Base-by-base conservation (phyloP, 1,284 basidiomycete genomes). In the Omphalotus olearius region DNA sequence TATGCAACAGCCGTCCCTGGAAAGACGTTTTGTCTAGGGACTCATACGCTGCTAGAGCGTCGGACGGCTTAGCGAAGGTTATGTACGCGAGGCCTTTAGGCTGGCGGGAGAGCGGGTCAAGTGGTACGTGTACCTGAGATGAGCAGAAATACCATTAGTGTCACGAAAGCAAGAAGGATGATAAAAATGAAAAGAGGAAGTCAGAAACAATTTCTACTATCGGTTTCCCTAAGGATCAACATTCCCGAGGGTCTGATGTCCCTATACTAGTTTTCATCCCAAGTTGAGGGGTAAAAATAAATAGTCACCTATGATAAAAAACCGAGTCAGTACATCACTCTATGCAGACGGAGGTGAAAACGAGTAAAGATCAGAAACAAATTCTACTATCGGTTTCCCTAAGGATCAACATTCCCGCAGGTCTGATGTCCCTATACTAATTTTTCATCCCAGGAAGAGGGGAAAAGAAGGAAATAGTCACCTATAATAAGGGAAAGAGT, bases 1-100 rank as follows among this genome's bases (percentile, higher is more conserved):
- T 85, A 63, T 99, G 96, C 1, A 99, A 65, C 3, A 98, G 67
- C 14, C 96, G 85, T 3, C 96, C 96, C 70, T 97, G 93, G 68
- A 98, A 96, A 0, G 91, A 88, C 43, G 78, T 85, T 57, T 85
- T 88, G 65, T 99, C 95, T 28, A 97, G 77, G 0, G 75, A 75
- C 53, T 86, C 77, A 58, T 85, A 93, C 0, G 95, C 96, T 0
- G 76, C 69, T 0, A 94, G 63, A 0, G 96, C 95, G 43, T 82
- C 74, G 1, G 78, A 64, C 0, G 91, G 70, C 6, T 82, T 72
- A 2, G 68, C 67, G 62, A 90, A 99, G 1, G 84, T 83, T 17
- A 98, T 79, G 59, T 94, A 99, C 0, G 88, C 93, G 0, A 93
- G 69, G 44, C 96, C 91, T 67, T 95, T 96, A 0, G 85, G 69